Base-by-base conservation (phyloP, 495 filamentous ascomycete species). In the Corynascus novoguineensis region DNA sequence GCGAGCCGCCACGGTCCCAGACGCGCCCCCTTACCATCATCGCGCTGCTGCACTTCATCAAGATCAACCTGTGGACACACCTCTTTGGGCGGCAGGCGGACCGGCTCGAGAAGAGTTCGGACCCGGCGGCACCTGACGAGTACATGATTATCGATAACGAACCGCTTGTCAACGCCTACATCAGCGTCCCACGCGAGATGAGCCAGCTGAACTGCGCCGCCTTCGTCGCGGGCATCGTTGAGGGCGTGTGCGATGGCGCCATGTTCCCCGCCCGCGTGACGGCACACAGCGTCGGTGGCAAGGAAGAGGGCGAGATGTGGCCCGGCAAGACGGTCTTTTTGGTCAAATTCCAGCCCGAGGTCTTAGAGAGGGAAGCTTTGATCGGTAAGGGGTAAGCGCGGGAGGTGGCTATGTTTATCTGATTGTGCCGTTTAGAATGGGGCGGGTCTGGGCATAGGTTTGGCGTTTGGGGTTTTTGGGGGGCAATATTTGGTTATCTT, bases 91-190 rank as follows among this genome's bases (percentile, higher is more conserved):
- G 92, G 25, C 81, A 90, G 19, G 93, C 93, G 28, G 91, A 97
- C 69, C 85, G 88, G 15, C 84, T 99, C 55, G 93, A 99, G 73
- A 89, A 90, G 73, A 88, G 84, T 55, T 81, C 83, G n/a, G 84
- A 88, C 52, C 81, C 86, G 4, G 81, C 84, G 17, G 90, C 88
- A 12, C 84, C 88, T 3, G 87, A 91, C 67, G 91, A 97, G 75
- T 99, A 97, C 77, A 96, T 99, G 92, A 90, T 99, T 63, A 85
- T 85, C 57, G 93, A 99, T 69, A 96, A 99, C 68, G 95, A 97
- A 65, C 93, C 93, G 38, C 75, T 97, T 14, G 92, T 97, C 15
- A 97, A 96, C 67, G 84, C 84, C 21, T 97, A 95, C 70, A 87
- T 98, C 66, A 87, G 83, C 62, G 88, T 97, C 34, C 93, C 93